Percentiles rank a stretch among this genome's conserved stretches.
Evolutionary conservation across 306 rosid genomes (phyloP).

Genomic region (Gillenia trifoliata): DNA sequence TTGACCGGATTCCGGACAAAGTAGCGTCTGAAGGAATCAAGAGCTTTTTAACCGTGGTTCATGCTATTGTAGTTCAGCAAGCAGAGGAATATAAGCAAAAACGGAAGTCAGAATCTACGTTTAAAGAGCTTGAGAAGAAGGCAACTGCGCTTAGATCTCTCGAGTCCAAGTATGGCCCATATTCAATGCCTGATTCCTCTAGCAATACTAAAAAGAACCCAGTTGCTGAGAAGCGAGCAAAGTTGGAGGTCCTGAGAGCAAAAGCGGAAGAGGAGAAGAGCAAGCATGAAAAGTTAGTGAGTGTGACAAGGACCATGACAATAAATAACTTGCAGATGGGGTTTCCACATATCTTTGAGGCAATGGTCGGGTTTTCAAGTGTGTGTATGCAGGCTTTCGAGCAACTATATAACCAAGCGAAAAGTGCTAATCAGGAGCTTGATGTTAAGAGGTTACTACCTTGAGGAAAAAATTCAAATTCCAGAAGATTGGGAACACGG

Average conservation of each 20-base stretch:
- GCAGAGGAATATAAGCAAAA: constrained; percentile 74
- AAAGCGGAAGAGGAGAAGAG: constrained; percentile 84
- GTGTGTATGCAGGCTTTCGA: constrained; percentile 83
- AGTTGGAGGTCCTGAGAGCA: constrained; percentile 58
- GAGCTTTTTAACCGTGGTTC: constrained; percentile 74
- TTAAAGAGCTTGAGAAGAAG: constrained; percentile 80
- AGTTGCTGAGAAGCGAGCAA: constrained; percentile 56
- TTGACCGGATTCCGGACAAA: constrained; percentile 79
- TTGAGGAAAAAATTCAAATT: not conserved
- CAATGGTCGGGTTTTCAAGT: constrained; percentile 89
- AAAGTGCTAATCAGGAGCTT: constrained; percentile 41
- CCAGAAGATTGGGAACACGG: not conserved
- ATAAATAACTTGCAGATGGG: constrained; percentile 91
- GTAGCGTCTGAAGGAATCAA: constrained; percentile 94
- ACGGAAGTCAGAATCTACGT: constrained; percentile 62
- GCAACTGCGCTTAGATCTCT: constrained; percentile 60
- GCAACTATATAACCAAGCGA: constrained; percentile 74
- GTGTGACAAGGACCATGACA: constrained; percentile 85
- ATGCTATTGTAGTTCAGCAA: constrained; percentile 87
- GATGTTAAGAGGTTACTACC: constrained; percentile 65
- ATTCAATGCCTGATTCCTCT: constrained; percentile 45
- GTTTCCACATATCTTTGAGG: constrained; percentile 89
- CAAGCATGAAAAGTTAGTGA: constrained; percentile 68
- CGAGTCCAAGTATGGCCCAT: constrained; percentile 71
- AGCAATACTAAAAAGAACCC: constrained; percentile 37